Conservation (phyloP, 1,139 yeast genomes). For the Insectozyma bohioensis region DNA sequence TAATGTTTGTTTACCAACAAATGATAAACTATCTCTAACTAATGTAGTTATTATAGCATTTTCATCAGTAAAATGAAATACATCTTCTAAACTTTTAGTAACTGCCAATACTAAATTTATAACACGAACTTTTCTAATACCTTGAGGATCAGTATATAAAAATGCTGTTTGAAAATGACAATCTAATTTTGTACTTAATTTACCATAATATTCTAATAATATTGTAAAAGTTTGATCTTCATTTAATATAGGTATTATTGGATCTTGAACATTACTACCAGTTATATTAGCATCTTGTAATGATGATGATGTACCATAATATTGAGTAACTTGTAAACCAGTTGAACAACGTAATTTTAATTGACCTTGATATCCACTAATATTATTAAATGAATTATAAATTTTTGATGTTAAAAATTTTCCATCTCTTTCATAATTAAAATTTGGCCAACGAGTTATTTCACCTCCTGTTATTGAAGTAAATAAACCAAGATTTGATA, state of each 20-base stretch:
- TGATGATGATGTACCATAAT: constrained; percentile 56
- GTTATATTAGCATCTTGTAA: constrained; percentile 28
- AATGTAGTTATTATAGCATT: constrained; percentile 76
- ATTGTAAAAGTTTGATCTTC: constrained; percentile 71
- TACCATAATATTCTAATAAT: constrained; percentile 75
- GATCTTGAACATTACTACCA: constrained; percentile 52
- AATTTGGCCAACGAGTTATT: constrained; percentile 64
- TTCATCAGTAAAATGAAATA: constrained; percentile 81
- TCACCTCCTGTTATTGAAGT: constrained; percentile 74
- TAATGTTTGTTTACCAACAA: constrained; percentile 60
- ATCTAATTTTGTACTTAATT: constrained; percentile 67
- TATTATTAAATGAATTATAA: constrained; percentile 42
- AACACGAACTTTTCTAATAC: constrained; percentile 81
- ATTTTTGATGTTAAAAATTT: constrained; percentile 62
- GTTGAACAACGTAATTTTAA: constrained; percentile 84
- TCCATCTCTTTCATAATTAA: constrained; percentile 71
- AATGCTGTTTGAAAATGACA: constrained; percentile 92
- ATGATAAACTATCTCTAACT: constrained; percentile 65
- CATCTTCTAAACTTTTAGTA: constrained; percentile 68
- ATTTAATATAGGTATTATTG: constrained; percentile 66
- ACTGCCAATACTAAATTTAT: constrained; percentile 82
- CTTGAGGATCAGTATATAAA: constrained; percentile 74
- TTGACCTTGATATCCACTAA: constrained; percentile 76
- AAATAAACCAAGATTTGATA: constrained; percentile 71
- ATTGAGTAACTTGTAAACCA: constrained; percentile 82